A percentile compares a stretch with the other conserved stretches of the same genome.
Evolutionary conservation across 371 early-diverging fungal genomes (phyloP).

Genomic region (Syncephalastrum contaminatum): DNA sequence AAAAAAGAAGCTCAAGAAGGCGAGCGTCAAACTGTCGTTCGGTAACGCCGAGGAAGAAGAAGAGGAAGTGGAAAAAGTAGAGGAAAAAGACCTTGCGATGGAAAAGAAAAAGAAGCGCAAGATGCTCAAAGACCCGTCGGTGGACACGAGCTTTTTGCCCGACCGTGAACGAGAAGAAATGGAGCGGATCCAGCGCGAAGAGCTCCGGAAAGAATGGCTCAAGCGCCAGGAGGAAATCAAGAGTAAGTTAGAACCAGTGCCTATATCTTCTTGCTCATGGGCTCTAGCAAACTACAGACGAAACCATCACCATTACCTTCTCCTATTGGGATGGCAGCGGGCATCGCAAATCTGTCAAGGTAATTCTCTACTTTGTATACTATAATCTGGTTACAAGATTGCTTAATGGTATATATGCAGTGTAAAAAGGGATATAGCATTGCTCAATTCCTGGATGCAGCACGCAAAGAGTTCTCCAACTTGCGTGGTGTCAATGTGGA

Average conservation of each 20-base stretch:
- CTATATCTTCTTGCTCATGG: conserved; percentile 5
- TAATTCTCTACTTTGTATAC: conserved; percentile 20
- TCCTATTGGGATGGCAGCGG: conserved; percentile 97
- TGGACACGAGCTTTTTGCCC: conserved; percentile 93
- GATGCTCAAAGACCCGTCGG: conserved; percentile 83
- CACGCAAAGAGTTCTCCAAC: conserved; percentile 79
- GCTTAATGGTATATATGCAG: conserved; percentile 21
- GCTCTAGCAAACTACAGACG: conserved; percentile 44
- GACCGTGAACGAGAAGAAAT: conserved; percentile 87
- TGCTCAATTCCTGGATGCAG: conserved; percentile 81
- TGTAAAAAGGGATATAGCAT: conserved; percentile 92
- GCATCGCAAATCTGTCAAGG: conserved; percentile 82
- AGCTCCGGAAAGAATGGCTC: conserved; percentile 48
- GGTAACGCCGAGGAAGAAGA: conserved; percentile 49
- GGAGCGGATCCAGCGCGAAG: conserved; percentile 75
- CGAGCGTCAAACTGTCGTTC: conserved; percentile 72
- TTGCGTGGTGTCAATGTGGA: conserved; percentile 83
- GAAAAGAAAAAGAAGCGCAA: conserved; percentile 52
- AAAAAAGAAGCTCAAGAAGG: conserved; percentile 61
- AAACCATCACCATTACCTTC: conserved; percentile 83
- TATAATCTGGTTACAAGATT: neutral
- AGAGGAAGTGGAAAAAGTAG: conserved; percentile 18
- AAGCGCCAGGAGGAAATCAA: conserved; percentile 81
- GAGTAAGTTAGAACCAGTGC: conserved; percentile 26
- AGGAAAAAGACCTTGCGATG: conserved; percentile 14